Conservation (phyloP, 1,139 yeast genomes). For the Suhomyces choctaworum region DNA sequence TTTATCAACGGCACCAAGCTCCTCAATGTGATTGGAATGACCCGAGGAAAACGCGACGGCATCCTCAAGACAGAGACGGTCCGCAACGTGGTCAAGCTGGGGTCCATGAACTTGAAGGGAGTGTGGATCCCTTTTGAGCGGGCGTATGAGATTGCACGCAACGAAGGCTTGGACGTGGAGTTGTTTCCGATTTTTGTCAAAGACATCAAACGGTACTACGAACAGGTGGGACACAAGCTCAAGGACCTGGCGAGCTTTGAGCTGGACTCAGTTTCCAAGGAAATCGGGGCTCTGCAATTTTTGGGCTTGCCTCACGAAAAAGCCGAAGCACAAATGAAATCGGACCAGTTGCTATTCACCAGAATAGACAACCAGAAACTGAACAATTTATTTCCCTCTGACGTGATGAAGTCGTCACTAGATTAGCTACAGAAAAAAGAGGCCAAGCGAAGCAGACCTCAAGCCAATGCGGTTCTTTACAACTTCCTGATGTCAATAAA, state of each 20-base stretch:
- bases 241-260: slow-evolving; percentile 14
- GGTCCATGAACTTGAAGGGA: slow-evolving; percentile 56
- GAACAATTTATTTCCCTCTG: too few species aligned
- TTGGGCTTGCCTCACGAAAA: too few species aligned
- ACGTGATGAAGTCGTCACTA: too few species aligned
- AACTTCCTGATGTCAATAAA: too few species aligned
- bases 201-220: slow-evolving; percentile 39
- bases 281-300: too few species aligned
- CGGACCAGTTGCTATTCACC: too few species aligned
- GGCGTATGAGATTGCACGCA: slow-evolving; percentile 52
- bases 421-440: too few species aligned
- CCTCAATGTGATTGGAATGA: slow-evolving; percentile 56
- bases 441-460: too few species aligned
- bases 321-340: too few species aligned
- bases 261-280: too few species aligned
- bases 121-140: slow-evolving; percentile 60
- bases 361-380: too few species aligned
- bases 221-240: slow-evolving; percentile 28
- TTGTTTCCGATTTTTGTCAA: slow-evolving; percentile 50
- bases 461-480: too few species aligned
- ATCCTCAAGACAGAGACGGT: slow-evolving; percentile 50
- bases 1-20: slow-evolving; percentile 58
- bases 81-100: slow-evolving; percentile 49
- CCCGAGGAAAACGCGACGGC: slow-evolving; percentile 59
- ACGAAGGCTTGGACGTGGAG: slow-evolving; percentile 42